Evolutionary conservation across 2,329 filamentous ascomycete genomes (phyloP), one percentile per base, ranked within the genome.

Genomic region (Hortaea sp.): DNA sequence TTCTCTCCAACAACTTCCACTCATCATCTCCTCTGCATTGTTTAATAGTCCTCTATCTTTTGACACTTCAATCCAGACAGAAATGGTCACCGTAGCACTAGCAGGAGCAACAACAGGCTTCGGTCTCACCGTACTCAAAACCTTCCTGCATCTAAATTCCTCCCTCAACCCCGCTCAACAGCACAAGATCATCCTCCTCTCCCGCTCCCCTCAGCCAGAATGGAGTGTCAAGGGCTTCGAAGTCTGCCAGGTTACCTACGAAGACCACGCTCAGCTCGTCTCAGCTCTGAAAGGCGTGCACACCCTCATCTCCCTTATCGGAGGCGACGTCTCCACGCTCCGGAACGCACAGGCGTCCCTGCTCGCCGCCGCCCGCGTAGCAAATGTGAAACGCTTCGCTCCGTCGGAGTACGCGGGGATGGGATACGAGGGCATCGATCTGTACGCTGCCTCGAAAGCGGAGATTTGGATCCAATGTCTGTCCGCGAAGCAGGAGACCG

Each of bases 381-480:
- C 77, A 0, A 76, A 77, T 0, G 79, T 83, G 6, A 73, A 74
- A 53, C 70, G 77, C 5, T 82, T 78, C 54, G 69, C 79, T 0
- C 77, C 78, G 1, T 76, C 73, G 39, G 80, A 84, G 51, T 83
- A 71, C 50, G 71, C 59, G 2, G 47, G 51, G 4, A 34, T 30
- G 2, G 47, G 46, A 5, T 54, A 59, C 41, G 53, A 56, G n/a
- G 53, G 50, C 12, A 46, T 61, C 10, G 57, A 61, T 32, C 31
- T 57, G 13, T 62, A 57, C 42, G 43, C 39, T 5, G 42, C 45
- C 9, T 20, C 20, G 20, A 62, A 63, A 45, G 50, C 47, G 5
- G 45, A 44, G 1, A 58, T 61, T 1, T 60, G 59, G 56, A 42
- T 53, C 6, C 56, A 53, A 0, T 35, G 32, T 35, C 32, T 35